These are phyloP conservation scores for Pichia nanzhaoensis DNA, from an alignment of 805 yeast genomes.

Conservation along the genomic window DNA sequence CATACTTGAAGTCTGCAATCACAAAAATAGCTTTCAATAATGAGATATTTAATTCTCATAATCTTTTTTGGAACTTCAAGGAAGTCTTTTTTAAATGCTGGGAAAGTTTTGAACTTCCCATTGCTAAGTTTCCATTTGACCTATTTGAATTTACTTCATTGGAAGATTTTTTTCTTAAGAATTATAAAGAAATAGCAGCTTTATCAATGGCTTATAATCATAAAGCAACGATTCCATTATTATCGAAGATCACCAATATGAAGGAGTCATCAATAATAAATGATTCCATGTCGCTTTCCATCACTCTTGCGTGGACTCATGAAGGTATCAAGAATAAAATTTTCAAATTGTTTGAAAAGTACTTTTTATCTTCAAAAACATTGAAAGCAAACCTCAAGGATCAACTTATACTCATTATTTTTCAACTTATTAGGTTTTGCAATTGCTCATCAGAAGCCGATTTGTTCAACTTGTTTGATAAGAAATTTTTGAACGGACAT, in stretches of 20 bases:
- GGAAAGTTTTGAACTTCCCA: conserved; percentile 30
- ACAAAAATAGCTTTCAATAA: conserved; percentile 19
- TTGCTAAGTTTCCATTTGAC: conserved; percentile 35
- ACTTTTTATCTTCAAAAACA: conserved; percentile 10
- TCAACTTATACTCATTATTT: conserved; percentile 30
- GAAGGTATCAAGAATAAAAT: conserved; percentile 25
- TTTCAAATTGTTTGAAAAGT: conserved; percentile 12
- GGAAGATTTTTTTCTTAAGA: conserved; percentile 29
- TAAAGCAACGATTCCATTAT: conserved; percentile 11
- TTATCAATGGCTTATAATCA: conserved; percentile 29
- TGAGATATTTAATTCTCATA: conserved; percentile 11
- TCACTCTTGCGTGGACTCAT: conserved; percentile 33
- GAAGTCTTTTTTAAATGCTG: conserved; percentile 38
- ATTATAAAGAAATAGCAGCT: conserved; percentile 35
- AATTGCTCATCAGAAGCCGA: conserved; percentile 28
- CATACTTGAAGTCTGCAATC: conserved; percentile 29
- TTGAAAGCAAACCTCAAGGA: conserved; percentile 13
- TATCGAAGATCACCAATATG: conserved; percentile 12
- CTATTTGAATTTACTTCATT: conserved; percentile 33
- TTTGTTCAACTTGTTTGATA: neutral
- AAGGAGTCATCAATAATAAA: conserved; percentile 11
- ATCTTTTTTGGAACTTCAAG: conserved; percentile 29
- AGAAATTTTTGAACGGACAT: too few relatives aligned
- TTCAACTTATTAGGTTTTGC: conserved; percentile 33
- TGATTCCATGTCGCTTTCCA: conserved; percentile 26